phyloP scores from a whole-genome alignment of 345 rosid genomes.

The Chamaenerion angustifolium region DNA sequence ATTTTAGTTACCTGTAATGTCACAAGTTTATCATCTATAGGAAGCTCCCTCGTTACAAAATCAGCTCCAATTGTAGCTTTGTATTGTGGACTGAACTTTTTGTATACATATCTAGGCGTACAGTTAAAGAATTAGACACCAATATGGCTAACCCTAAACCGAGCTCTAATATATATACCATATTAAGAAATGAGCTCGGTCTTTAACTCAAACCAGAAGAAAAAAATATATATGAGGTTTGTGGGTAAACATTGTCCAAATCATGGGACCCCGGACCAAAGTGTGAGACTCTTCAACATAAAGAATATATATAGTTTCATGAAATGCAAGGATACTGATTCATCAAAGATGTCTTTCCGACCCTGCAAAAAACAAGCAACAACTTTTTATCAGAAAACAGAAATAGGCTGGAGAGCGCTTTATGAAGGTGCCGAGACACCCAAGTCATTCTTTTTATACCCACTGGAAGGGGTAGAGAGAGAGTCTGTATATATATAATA shows the following conservation, averaged over 20 bases:
- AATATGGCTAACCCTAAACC: too few relatives aligned
- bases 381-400: not conserved
- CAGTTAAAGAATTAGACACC: not conserved
- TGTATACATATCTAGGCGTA: conserved; percentile 59
- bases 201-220: too few relatives aligned
- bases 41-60: conserved; percentile 80
- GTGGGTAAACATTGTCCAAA: too few relatives aligned
- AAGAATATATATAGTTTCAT: not conserved
- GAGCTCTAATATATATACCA: too few relatives aligned
- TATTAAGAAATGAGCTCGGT: too few relatives aligned
- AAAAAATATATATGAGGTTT: too few relatives aligned
- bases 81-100: conserved; percentile 56
- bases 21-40: conserved; percentile 54
- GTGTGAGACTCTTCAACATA: too few relatives aligned
- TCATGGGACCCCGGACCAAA: too few relatives aligned
- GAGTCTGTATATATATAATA: not conserved
- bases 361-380: conserved; percentile 33
- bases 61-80: conserved; percentile 94
- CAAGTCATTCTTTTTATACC: too few relatives aligned
- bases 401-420: too few relatives aligned
- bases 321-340: conserved; percentile 62
- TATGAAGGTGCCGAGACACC: too few relatives aligned
- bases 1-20: conserved; percentile 50
- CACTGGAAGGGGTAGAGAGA: too few relatives aligned
- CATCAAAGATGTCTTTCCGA: conserved; percentile 88